Conservation (phyloP, 2,329 filamentous ascomycete species). For the Dothistroma pini region DNA sequence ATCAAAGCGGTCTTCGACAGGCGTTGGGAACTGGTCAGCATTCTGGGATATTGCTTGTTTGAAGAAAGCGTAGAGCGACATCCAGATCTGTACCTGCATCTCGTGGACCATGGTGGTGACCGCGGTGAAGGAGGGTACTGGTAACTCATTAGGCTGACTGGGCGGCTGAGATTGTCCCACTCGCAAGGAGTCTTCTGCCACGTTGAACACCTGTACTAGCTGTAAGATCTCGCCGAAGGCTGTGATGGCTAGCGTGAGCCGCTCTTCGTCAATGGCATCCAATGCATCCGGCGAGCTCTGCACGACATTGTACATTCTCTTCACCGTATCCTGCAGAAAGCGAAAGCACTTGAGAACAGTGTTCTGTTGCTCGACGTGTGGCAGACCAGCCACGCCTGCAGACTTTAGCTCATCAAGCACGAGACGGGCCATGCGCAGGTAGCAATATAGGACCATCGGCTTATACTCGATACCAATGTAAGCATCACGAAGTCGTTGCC, state of each 20-base stretch:
- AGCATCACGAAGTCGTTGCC: conserved; percentile 85
- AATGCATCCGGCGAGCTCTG: conserved; percentile 69
- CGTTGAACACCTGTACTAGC: conserved; percentile 72
- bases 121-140: conserved; percentile 26
- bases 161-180: conserved; percentile 67
- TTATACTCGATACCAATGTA: conserved; percentile 80
- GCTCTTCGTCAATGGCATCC: conserved; percentile 77
- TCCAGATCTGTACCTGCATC: conserved; percentile 85
- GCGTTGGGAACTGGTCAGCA: conserved; percentile 58
- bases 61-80: conserved; percentile 75
- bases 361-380: conserved; percentile 62
- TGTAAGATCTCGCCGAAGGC: conserved; percentile 68
- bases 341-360: conserved; percentile 73
- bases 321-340: conserved; percentile 71
- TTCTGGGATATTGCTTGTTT: conserved; percentile 71
- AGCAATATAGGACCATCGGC: conserved; percentile 85
- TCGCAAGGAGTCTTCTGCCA: conserved; percentile 82
- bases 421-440: conserved; percentile 79
- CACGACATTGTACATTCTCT: conserved; percentile 63
- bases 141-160: conserved; percentile 49
- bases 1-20: conserved; percentile 70
- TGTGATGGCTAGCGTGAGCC: conserved; percentile 68
- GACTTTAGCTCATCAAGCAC: conserved; percentile 68
- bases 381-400: conserved; percentile 52
- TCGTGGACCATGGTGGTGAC: conserved; percentile 61